Evolutionary conservation across 139 green algal species (phyloP).

Genomic region (Micractinium conductrix): DNA sequence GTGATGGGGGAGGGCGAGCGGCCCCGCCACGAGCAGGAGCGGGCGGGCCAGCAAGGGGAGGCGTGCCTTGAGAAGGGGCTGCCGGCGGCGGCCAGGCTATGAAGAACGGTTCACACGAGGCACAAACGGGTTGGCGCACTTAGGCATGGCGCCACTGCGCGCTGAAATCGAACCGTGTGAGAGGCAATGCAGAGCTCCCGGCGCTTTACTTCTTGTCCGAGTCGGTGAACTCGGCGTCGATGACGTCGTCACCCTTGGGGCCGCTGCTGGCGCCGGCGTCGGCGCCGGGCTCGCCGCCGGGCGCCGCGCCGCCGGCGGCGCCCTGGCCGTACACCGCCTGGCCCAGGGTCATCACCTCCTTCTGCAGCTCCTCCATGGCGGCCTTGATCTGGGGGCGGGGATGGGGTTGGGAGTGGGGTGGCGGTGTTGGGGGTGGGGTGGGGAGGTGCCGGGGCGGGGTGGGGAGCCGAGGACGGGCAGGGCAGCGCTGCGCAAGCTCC

Average conservation of each 20-base stretch:
- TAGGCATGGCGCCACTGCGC: too few relatives aligned
- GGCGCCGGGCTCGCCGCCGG: constrained; percentile 37
- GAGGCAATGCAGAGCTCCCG: background rate
- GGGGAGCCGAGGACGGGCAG: background rate
- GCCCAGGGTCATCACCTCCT: constrained; percentile 94
- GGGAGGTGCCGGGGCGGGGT: background rate
- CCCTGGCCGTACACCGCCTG: constrained; percentile 88
- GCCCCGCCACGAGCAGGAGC: background rate
- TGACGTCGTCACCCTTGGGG: constrained; percentile 81
- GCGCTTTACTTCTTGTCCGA: background rate
- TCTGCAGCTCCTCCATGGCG: constrained; percentile 87
- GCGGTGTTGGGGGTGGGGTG: background rate
- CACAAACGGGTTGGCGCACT: background rate
- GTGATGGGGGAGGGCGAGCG: background rate
- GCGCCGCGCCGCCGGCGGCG: constrained; percentile 38
- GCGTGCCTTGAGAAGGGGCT: background rate
- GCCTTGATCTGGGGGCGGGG: constrained; percentile 80
- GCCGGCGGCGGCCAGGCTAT: background rate
- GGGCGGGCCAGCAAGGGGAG: background rate
- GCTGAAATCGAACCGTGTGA: too few relatives aligned
- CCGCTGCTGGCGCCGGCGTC: constrained; percentile 42
- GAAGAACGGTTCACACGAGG: background rate
- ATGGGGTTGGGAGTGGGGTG: background rate
- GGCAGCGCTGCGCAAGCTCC: background rate
- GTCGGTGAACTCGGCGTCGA: constrained; percentile 98